phyloP scores from a whole-genome alignment of 1,284 basidiomycete genomes.

The Cerioporus squamosus region DNA sequence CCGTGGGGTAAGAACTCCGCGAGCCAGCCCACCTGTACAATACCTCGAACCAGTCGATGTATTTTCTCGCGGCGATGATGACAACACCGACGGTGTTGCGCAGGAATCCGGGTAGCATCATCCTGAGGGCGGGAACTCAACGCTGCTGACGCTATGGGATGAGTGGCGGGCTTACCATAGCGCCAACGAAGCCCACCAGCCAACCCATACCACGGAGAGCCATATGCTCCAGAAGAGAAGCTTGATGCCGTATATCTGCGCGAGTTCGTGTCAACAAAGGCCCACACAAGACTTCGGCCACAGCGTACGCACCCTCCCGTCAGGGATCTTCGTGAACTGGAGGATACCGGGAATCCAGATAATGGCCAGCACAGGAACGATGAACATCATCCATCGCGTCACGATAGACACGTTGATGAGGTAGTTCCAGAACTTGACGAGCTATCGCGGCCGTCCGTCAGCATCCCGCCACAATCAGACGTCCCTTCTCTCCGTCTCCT shows the following conservation, averaged over 20 bases:
- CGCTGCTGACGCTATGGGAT: not conserved
- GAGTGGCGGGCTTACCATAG: constrained; percentile 47
- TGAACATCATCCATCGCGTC: constrained; percentile 82
- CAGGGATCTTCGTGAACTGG: constrained; percentile 60
- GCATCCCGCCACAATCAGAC: not conserved
- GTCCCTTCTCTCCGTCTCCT: not conserved
- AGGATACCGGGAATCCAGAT: constrained; percentile 84
- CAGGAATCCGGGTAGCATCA: constrained; percentile 59
- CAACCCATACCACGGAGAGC: constrained; percentile 79
- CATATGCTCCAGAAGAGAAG: constrained; percentile 90
- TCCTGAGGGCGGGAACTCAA: constrained; percentile 35
- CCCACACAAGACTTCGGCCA: not conserved
- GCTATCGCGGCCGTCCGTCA: constrained; percentile 35
- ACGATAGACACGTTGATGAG: constrained; percentile 79
- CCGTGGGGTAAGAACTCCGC: not conserved
- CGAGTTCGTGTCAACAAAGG: not conserved
- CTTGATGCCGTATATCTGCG: constrained; percentile 61
- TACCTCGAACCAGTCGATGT: constrained; percentile 78
- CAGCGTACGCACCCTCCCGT: constrained; percentile 50
- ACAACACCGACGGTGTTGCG: constrained; percentile 74
- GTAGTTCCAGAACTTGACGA: constrained; percentile 70
- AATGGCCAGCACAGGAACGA: constrained; percentile 71
- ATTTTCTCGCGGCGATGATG: constrained; percentile 68
- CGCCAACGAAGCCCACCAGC: constrained; percentile 86
- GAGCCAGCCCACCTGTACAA: constrained; percentile 55